Percentiles rank a stretch among this genome's conserved stretches.
phyloP scores from a whole-genome alignment of 129 eudicot species.

The Smallanthus sonchifolius region DNA sequence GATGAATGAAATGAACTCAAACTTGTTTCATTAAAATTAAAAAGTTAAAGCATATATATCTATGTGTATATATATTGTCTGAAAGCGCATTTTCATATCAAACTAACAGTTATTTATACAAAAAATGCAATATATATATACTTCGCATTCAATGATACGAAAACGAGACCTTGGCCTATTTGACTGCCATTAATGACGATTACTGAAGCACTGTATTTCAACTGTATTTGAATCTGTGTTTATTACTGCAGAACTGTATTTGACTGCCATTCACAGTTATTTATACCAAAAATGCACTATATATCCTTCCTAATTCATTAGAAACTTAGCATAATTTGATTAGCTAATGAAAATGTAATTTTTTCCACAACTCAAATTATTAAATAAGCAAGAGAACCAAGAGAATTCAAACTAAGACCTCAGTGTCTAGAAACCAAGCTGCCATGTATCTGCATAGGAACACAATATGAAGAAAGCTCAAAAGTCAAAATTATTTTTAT shows the following conservation, averaged over 20 bases:
- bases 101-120: too few relatives aligned
- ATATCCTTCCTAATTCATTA: neutral
- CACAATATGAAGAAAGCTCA: too few relatives aligned
- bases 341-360: slow-evolving; percentile 9
- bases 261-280: too few relatives aligned
- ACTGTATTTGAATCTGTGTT: neutral
- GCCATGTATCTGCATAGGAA: too few relatives aligned
- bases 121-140: too few relatives aligned
- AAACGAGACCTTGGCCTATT: neutral
- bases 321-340: slow-evolving; percentile 5
- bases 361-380: neutral
- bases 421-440: neutral
- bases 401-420: slow-evolving; percentile 19
- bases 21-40: too few relatives aligned
- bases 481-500: too few relatives aligned
- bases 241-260: neutral
- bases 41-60: too few relatives aligned
- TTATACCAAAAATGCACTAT: neutral
- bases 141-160: neutral
- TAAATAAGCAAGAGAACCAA: slow-evolving; percentile 9
- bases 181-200: neutral
- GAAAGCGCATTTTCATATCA: too few relatives aligned
- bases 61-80: too few relatives aligned
- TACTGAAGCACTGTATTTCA: neutral
- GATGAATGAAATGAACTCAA: too few relatives aligned